phyloP scores from a whole-genome alignment of 2,329 filamentous ascomycete genomes.

The Arthroderma sp. region DNA sequence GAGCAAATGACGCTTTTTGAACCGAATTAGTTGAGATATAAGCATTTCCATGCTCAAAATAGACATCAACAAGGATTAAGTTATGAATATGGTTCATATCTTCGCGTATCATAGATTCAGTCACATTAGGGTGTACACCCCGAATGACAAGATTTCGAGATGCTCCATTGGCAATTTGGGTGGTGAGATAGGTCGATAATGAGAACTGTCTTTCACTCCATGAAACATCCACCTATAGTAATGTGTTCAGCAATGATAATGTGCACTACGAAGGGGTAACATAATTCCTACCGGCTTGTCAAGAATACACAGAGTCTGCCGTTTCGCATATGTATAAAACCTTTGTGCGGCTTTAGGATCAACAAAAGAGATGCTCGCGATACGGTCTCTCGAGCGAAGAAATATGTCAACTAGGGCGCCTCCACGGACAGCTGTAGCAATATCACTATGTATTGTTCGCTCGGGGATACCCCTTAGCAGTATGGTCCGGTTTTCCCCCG shows the following conservation, averaged over 20 bases:
- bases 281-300: conserved; percentile 48
- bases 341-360: conserved; percentile 47
- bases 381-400: conserved; percentile 45
- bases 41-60: conserved; percentile 45
- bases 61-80: conserved; percentile 54
- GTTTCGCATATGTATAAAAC: conserved; percentile 52
- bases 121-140: conserved; percentile 44
- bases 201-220: conserved; percentile 62
- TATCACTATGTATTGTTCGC: conserved; percentile 50
- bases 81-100: conserved; percentile 77
- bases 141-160: conserved; percentile 62
- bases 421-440: conserved; percentile 53
- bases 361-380: conserved; percentile 57
- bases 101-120: conserved; percentile 50
- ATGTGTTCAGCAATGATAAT: conserved; percentile 8
- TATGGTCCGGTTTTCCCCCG: conserved; percentile 28
- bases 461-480: conserved; percentile 50
- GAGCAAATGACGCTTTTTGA: conserved; percentile 59
- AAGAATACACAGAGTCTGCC: conserved; percentile 54
- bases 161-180: conserved; percentile 52
- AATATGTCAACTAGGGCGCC: conserved; percentile 58
- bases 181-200: conserved; percentile 48
- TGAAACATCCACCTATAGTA: conserved; percentile 46
- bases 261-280: not conserved
- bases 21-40: conserved; percentile 67